Evolutionary conservation across 2,329 filamentous ascomycete species (phyloP), one percentile per base, ranked within the genome.

Genomic region (Fusarium coicis): DNA sequence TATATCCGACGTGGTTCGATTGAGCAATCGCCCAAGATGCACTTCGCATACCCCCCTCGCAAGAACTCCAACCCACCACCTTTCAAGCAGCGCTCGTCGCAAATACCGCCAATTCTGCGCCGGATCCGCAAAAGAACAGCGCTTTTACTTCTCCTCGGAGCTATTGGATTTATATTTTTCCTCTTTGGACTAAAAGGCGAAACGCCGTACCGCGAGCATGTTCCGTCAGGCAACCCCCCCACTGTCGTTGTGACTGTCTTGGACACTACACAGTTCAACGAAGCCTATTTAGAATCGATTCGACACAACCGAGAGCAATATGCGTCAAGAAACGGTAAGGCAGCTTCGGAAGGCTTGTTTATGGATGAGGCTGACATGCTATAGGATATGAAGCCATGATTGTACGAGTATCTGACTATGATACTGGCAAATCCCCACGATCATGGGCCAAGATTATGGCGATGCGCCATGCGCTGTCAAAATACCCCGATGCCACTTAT

Each of bases 311-410:
- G 96, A 76, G 87, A 92, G 78, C 88, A 93, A 71, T 99, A 98
- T 83, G 96, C 96, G 12, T 88, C 89, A 73, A 92, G 90, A 80
- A 95, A 98, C 84, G 96, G 95, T 97, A 88, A 79, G 88, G 75
- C 42, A 40, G 28, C 10, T 5, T 44, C 34, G 16, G 5, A 8
- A 5, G 28, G n/a, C 40, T 8, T 14, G 7, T 28, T 8, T 15
- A 30, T 23, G n/a, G 28, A 37, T 21, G 30, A 44, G 19, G 49
- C 69, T 76, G 36, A 78, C 42, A n/a, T 14, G 11, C n/a, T 34
- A 12, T 49, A 97, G 95, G 95, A 75, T 98, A 99, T 82, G 88
- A 90, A 42, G 93, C 92, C 44, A 95, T 98, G 87, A 93, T 97
- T 81, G 90, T 93, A 63, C 91, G 90, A 71, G 86, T 89, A n/a